Conservation (phyloP, 805 yeast species). For the Wickerhamiella nectarea region DNA sequence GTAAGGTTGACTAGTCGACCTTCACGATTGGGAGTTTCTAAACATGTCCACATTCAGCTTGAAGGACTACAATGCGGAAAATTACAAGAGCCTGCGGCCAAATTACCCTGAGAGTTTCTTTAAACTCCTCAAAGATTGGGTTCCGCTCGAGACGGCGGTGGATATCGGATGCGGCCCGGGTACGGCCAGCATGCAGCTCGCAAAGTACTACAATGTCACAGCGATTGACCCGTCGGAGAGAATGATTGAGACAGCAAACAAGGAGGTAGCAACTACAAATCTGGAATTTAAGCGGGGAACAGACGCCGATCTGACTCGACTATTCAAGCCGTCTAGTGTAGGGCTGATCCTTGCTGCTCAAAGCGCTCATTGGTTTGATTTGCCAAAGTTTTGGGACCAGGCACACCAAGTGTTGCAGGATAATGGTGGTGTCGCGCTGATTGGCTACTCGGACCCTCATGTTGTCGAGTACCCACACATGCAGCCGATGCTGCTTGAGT, state of each 20-base stretch:
- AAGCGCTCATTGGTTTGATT: slow-evolving; percentile 73
- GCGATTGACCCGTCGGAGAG: slow-evolving; percentile 49
- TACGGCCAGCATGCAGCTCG: slow-evolving; percentile 45
- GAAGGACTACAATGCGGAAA: slow-evolving; percentile 35
- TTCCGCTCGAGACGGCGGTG: slow-evolving; percentile 29
- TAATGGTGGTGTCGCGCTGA: slow-evolving; percentile 57
- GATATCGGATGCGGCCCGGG: slow-evolving; percentile 81
- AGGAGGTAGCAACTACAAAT: slow-evolving; percentile 25
- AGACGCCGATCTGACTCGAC: slow-evolving; percentile 18
- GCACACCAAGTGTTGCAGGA: slow-evolving; percentile 38
- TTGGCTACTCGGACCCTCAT: slow-evolving; percentile 69
- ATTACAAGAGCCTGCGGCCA: slow-evolving; percentile 51
- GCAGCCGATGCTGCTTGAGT: slow-evolving; percentile 38
- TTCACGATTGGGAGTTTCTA: not conserved
- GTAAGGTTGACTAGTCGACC: not conserved
- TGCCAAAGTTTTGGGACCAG: slow-evolving; percentile 37
- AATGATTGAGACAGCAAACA: slow-evolving; percentile 37
- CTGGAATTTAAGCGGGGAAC: slow-evolving; percentile 13
- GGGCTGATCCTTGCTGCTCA: slow-evolving; percentile 68
- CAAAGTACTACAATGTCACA: slow-evolving; percentile 26
- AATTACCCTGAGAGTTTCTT: slow-evolving; percentile 45
- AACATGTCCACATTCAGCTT: slow-evolving; percentile 56
- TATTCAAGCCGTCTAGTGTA: slow-evolving; percentile 28
- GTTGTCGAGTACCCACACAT: slow-evolving; percentile 38
- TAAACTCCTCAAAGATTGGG: slow-evolving; percentile 29